Conservation (phyloP, 306 rosid species). For the cucumber (Cucumis sativus) region DNA sequence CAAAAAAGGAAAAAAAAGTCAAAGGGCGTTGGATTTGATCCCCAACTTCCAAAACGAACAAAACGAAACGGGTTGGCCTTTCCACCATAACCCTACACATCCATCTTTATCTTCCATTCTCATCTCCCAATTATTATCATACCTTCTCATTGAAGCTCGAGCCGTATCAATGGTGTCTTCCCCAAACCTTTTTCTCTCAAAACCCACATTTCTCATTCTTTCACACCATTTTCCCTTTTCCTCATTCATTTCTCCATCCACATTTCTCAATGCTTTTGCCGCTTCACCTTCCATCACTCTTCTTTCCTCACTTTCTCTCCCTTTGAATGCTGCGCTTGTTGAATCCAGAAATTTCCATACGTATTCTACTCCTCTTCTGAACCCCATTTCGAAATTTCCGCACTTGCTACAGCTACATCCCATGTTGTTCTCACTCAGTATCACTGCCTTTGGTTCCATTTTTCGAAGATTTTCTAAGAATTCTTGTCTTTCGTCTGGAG, state of each 20-base stretch:
- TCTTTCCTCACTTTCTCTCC: slow-evolving; percentile 66
- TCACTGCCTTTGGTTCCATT: slow-evolving; percentile 66
- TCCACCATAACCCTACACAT: slow-evolving; percentile 69
- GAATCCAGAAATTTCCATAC: slow-evolving; percentile 81
- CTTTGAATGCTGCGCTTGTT: slow-evolving; percentile 65
- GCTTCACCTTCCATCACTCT: slow-evolving; percentile 91
- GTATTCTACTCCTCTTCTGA: slow-evolving; percentile 48
- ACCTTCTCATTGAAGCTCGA: slow-evolving; percentile 71
- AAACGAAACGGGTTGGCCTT: slow-evolving; percentile 66
- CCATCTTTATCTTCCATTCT: slow-evolving; percentile 48
- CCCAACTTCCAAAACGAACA: slow-evolving; percentile 63
- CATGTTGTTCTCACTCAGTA: slow-evolving; percentile 63
- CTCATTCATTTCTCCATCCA: slow-evolving; percentile 55
- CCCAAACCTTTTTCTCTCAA: slow-evolving; percentile 33
- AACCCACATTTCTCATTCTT: slow-evolving; percentile 62
- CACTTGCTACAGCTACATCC: slow-evolving; percentile 66
- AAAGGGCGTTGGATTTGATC: slow-evolving; percentile 5
- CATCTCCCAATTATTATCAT: slow-evolving; percentile 82
- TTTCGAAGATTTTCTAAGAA: slow-evolving; percentile 35
- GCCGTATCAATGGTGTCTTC: slow-evolving; percentile 71
- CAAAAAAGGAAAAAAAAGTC: not conserved
- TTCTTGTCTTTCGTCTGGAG: slow-evolving; percentile 49
- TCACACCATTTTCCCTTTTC: slow-evolving; percentile 73
- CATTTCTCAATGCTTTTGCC: slow-evolving; percentile 50
- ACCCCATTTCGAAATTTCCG: slow-evolving; percentile 45